phyloP scores from a whole-genome alignment of 2,329 filamentous ascomycete genomes.

The Cladosporium sp. region DNA sequence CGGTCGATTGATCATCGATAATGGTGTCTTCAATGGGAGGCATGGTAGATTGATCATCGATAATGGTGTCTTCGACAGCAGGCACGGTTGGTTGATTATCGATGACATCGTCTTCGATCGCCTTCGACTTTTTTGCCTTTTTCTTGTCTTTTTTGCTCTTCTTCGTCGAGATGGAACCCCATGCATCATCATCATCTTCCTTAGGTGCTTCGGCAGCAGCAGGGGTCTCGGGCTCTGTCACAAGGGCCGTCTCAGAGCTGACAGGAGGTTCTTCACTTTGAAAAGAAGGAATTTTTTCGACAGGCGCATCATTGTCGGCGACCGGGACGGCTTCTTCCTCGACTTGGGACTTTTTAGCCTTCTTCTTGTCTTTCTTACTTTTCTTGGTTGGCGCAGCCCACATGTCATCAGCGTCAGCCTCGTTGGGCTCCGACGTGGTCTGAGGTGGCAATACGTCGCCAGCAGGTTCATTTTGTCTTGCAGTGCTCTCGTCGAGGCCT shows the following conservation, averaged over 20 bases:
- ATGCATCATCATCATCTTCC: slow-evolving; percentile 22
- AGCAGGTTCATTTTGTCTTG: not conserved
- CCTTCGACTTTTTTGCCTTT: slow-evolving; percentile 31
- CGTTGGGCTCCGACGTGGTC: not conserved
- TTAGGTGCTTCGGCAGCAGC: slow-evolving; percentile 4
- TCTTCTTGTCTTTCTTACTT: slow-evolving; percentile 28
- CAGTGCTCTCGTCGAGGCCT: not conserved
- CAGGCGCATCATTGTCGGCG: too few relatives aligned
- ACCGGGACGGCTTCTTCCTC: slow-evolving; percentile 7
- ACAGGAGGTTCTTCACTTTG: not conserved
- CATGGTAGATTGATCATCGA: too few relatives aligned
- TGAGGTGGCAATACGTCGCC: not conserved
- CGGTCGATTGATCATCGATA: not conserved
- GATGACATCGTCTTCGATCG: not conserved
- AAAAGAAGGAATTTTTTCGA: not conserved
- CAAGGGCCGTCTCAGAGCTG: not conserved
- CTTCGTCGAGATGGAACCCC: slow-evolving; percentile 20
- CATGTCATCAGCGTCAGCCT: slow-evolving; percentile 21
- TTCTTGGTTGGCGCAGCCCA: slow-evolving; percentile 22
- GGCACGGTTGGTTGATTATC: not conserved
- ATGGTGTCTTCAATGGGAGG: not conserved
- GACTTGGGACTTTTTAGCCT: slow-evolving; percentile 34
- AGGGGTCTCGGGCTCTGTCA: not conserved
- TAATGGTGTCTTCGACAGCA: not conserved
- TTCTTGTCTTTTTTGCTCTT: slow-evolving; percentile 30